Evolutionary conservation across 2,329 filamentous ascomycete genomes (phyloP).

Genomic region (Penicillium janthinellum): DNA sequence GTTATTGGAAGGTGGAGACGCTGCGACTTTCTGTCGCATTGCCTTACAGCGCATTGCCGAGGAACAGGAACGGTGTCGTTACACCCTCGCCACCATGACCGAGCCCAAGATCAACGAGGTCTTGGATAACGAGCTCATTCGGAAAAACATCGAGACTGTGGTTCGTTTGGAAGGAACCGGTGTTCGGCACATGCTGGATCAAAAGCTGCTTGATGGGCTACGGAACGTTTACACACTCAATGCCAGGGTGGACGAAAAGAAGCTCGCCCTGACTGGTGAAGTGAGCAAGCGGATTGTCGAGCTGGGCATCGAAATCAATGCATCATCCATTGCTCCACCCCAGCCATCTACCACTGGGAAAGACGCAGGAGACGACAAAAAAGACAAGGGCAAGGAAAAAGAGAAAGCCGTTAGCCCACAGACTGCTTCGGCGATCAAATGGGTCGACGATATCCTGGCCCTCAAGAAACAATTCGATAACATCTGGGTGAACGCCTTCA

Average conservation of each 20-base stretch:
- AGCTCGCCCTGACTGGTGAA: slow-evolving; percentile 67
- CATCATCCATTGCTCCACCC: slow-evolving; percentile 56
- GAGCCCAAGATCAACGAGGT: slow-evolving; percentile 72
- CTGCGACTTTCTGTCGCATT: slow-evolving; percentile 77
- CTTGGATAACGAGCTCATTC: slow-evolving; percentile 79
- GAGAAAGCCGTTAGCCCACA: slow-evolving; percentile 69
- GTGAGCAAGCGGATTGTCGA: slow-evolving; percentile 76
- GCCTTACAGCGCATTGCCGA: slow-evolving; percentile 74
- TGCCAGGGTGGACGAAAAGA: slow-evolving; percentile 72
- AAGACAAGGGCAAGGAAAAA: slow-evolving; percentile 49
- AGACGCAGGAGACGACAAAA: slow-evolving; percentile 54
- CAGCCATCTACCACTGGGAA: slow-evolving; percentile 51
- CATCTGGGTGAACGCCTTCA: slow-evolving; percentile 73
- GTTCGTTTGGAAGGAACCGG: slow-evolving; percentile 83
- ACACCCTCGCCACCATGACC: slow-evolving; percentile 74
- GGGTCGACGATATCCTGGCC: slow-evolving; percentile 86
- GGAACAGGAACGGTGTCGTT: slow-evolving; percentile 79
- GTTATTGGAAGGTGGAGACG: slow-evolving; percentile 76
- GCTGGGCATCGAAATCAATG: slow-evolving; percentile 81
- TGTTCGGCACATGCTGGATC: slow-evolving; percentile 85
- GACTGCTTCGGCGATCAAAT: slow-evolving; percentile 84
- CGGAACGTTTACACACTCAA: slow-evolving; percentile 80
- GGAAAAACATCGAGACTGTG: slow-evolving; percentile 75
- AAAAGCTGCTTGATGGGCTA: slow-evolving; percentile 77
- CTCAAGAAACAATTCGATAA: slow-evolving; percentile 89